phyloP scores from a whole-genome alignment of 129 eudicot genomes.

The Lactuca saligna region DNA sequence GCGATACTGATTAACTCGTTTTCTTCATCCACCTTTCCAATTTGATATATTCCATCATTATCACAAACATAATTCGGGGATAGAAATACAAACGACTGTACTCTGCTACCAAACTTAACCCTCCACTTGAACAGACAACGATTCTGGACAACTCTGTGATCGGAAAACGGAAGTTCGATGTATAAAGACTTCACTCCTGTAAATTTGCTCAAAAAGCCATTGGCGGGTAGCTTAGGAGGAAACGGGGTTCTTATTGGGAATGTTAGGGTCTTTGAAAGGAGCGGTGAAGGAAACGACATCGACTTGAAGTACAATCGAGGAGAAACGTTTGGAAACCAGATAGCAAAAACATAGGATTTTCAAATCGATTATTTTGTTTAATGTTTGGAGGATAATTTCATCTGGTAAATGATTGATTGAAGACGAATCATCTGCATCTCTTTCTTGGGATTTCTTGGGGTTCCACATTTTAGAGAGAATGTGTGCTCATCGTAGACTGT shows the following conservation, averaged over 20 bases:
- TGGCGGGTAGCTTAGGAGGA: slow-evolving; percentile 22
- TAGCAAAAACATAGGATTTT: slow-evolving; percentile 28
- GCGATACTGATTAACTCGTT: not conserved
- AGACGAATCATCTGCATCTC: not conserved
- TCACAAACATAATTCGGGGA: slow-evolving; percentile 17
- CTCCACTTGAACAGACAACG: slow-evolving; percentile 29
- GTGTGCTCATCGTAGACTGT: not conserved
- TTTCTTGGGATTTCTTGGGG: slow-evolving; percentile 4
- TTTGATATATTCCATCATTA: not conserved
- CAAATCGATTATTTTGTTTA: slow-evolving; percentile 24
- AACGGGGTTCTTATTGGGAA: slow-evolving; percentile 9
- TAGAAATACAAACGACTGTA: slow-evolving; percentile 25
- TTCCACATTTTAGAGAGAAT: not conserved
- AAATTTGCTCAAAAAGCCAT: slow-evolving; percentile 33
- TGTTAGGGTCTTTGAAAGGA: slow-evolving; percentile 14
- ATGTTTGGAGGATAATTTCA: not conserved
- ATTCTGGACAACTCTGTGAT: slow-evolving; percentile 18
- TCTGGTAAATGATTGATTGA: slow-evolving; percentile 31
- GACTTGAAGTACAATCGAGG: not conserved
- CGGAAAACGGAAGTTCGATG: slow-evolving; percentile 28
- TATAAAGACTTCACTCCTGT: not conserved
- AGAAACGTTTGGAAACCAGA: slow-evolving; percentile 34
- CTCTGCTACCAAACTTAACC: slow-evolving; percentile 21
- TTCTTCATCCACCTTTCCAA: no score
- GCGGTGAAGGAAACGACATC: slow-evolving; percentile 23